Evolutionary conservation across 495 filamentous ascomycete genomes (phyloP).

Genomic region (Penicillium desertorum): DNA sequence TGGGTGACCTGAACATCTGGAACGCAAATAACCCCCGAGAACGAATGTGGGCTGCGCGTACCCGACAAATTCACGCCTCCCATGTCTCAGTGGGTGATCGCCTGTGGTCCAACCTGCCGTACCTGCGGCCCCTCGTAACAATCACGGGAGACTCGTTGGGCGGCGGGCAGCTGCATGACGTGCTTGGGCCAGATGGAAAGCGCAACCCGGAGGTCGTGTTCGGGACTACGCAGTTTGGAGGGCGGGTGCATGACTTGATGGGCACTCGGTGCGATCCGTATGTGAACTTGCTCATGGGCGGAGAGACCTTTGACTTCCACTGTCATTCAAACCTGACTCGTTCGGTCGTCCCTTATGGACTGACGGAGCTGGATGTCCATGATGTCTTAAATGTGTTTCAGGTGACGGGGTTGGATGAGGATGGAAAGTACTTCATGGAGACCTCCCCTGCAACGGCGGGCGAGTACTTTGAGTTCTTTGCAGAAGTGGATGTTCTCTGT

Average conservation of each 20-base stretch:
- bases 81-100: conserved; percentile 70
- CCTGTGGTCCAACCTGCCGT: conserved; percentile 75
- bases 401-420: conserved; percentile 68
- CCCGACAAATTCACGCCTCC: conserved; percentile 71
- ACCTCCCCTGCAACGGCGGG: conserved; percentile 63
- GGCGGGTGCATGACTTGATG: conserved; percentile 67
- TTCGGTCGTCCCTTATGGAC: conserved; percentile 63
- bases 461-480: conserved; percentile 75
- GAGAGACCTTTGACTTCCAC: conserved; percentile 70
- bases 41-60: conserved; percentile 76
- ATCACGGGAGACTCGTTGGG: conserved; percentile 68
- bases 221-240: conserved; percentile 49
- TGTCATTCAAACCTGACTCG: conserved; percentile 80
- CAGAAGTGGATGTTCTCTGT: conserved; percentile 72
- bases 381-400: conserved; percentile 83
- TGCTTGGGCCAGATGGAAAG: conserved; percentile 40
- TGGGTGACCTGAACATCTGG: conserved; percentile 82
- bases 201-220: conserved; percentile 36
- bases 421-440: conserved; percentile 78
- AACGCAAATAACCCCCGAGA: conserved; percentile 72
- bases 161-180: conserved; percentile 54
- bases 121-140: conserved; percentile 69
- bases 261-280: conserved; percentile 79
- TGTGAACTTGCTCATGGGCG: conserved; percentile 68
- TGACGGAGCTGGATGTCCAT: conserved; percentile 72